Conservation (phyloP, 2,329 filamentous ascomycete genomes). For the Fusarium staphyleae region DNA sequence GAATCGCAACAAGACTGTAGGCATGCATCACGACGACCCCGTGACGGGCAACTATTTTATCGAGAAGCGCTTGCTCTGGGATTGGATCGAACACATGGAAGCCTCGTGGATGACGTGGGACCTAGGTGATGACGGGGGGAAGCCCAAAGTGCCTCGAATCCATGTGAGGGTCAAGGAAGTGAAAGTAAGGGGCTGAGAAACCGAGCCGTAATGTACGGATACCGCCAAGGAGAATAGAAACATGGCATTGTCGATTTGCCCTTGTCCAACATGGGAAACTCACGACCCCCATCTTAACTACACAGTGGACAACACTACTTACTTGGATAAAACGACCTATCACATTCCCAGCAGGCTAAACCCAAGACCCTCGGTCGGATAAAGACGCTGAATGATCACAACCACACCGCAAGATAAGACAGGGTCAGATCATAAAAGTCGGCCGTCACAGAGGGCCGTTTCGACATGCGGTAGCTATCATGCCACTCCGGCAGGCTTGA, state of each 20-base stretch:
- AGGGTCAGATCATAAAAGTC: conserved; percentile 13
- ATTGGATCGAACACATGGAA: too few species aligned
- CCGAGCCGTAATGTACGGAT: too few species aligned
- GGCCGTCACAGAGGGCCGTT: background rate
- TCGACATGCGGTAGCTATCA: background rate
- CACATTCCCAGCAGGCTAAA: background rate
- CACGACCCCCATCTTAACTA: conserved; percentile 6
- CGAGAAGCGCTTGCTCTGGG: too few species aligned
- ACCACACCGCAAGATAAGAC: conserved; percentile 26
- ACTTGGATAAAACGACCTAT: conserved; percentile 5
- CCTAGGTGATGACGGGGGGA: too few species aligned
- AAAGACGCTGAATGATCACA: conserved; percentile 10
- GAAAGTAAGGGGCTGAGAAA: too few species aligned
- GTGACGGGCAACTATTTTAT: too few species aligned
- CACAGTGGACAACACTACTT: conserved; percentile 3
- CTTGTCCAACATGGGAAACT: conserved; percentile 12
- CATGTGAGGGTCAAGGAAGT: too few species aligned
- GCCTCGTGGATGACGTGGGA: too few species aligned
- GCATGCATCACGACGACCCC: too few species aligned
- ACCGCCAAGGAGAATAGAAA: too few species aligned
- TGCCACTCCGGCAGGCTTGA: conserved; percentile 12
- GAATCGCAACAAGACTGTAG: too few species aligned
- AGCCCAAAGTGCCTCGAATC: too few species aligned
- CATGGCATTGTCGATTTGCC: conserved; percentile 3
- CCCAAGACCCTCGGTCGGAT: background rate